Evolutionary conservation across 2,329 filamentous ascomycete genomes (phyloP).

Genomic region (Aspergillus piperis): DNA sequence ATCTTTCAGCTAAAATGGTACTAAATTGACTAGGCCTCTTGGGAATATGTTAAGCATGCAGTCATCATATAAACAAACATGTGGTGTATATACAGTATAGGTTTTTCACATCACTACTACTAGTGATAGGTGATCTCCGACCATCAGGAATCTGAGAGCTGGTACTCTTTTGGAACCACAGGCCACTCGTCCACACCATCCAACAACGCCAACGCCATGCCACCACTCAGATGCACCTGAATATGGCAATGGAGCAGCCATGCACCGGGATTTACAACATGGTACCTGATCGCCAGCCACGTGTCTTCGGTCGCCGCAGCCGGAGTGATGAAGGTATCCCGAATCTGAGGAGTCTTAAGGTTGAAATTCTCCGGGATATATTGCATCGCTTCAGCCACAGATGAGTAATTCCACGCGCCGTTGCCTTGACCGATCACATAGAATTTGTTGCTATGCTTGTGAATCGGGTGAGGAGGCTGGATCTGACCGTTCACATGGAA

Average conservation of each 20-base stretch:
- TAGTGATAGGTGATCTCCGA: no score
- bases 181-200: constrained; percentile 42
- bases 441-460: constrained; percentile 66
- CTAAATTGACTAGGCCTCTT: no score
- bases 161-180: constrained; percentile 28
- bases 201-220: constrained; percentile 58
- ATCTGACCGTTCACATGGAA: constrained; percentile 47
- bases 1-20: no score
- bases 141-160: not conserved
- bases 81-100: no score
- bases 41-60: no score
- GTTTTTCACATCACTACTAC: no score
- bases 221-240: constrained; percentile 55
- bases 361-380: constrained; percentile 57
- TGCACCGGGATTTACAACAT: constrained; percentile 55
- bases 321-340: constrained; percentile 53
- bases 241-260: constrained; percentile 62
- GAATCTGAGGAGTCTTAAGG: constrained; percentile 55
- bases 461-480: constrained; percentile 61
- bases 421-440: constrained; percentile 57
- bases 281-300: constrained; percentile 58
- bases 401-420: constrained; percentile 55
- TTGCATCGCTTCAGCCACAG: constrained; percentile 55
- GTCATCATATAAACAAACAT: not conserved
- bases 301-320: constrained; percentile 31